Evolutionary conservation across 2,329 filamentous ascomycete genomes (phyloP).

Genomic region (Fusarium nanum): DNA sequence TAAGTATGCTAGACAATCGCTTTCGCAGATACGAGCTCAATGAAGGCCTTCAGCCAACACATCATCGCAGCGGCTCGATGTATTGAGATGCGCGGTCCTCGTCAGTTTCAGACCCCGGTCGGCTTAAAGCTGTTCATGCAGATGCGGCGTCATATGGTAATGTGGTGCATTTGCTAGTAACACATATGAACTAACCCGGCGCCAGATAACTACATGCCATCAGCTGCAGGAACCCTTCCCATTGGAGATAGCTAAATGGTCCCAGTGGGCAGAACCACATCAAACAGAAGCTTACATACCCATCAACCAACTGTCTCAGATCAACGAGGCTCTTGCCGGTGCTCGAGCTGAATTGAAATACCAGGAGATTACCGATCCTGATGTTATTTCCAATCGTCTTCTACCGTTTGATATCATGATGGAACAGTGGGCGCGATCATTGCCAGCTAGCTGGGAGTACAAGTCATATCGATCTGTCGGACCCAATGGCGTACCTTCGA

Average conservation of each 20-base stretch:
- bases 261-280: slow-evolving; percentile 27
- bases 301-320: slow-evolving; percentile 25
- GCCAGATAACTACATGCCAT: slow-evolving; percentile 37
- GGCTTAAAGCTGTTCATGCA: slow-evolving; percentile 34
- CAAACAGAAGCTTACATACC: neutral
- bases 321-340: slow-evolving; percentile 24
- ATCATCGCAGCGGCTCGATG: slow-evolving; percentile 37
- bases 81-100: slow-evolving; percentile 37
- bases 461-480: slow-evolving; percentile 25
- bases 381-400: slow-evolving; percentile 9
- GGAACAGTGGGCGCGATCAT: slow-evolving; percentile 3
- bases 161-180: neutral
- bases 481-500: slow-evolving; percentile 5
- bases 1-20: slow-evolving; percentile 27
- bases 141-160: slow-evolving; percentile 37
- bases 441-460: slow-evolving; percentile 22
- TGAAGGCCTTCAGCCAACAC: slow-evolving; percentile 38
- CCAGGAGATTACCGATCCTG: slow-evolving; percentile 18
- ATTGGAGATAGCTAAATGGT: slow-evolving; percentile 33
- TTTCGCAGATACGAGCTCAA: slow-evolving; percentile 23
- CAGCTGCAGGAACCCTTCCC: slow-evolving; percentile 41
- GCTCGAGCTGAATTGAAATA: slow-evolving; percentile 29
- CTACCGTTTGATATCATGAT: slow-evolving; percentile 27
- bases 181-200: neutral
- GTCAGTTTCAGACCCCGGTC: slow-evolving; percentile 29